Evolutionary conservation across 768 basidiomycete genomes (phyloP).

Genomic region (Rhizopogon rudus): DNA sequence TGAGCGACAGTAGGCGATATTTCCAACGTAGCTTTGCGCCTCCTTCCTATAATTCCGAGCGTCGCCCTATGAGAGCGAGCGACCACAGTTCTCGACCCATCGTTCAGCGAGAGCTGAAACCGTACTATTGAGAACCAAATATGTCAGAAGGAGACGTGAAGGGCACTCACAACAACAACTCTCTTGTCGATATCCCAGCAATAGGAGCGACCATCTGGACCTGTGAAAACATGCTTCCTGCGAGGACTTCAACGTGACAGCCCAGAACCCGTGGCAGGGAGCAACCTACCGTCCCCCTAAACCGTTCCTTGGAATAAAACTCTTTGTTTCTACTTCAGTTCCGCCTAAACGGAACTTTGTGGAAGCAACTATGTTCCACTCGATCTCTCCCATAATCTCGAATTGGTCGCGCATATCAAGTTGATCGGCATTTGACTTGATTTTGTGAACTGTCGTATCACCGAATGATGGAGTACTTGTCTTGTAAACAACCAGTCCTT

Average conservation of each 20-base stretch:
- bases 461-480: constrained; percentile 17
- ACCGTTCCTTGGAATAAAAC: constrained; percentile 20
- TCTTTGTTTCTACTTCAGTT: constrained; percentile 17
- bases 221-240: background rate
- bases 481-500: constrained; percentile 24
- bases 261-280: background rate
- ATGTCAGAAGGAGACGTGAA: background rate
- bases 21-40: constrained; percentile 5
- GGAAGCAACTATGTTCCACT: constrained; percentile 26
- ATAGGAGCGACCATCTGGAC: constrained; percentile 1
- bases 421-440: constrained; percentile 2
- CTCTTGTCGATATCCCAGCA: background rate
- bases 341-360: constrained; percentile 22
- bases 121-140: background rate
- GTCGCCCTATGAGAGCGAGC: constrained; percentile 13
- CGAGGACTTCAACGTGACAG: background rate
- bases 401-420: constrained; percentile 25
- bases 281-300: constrained; percentile 17
- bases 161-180: background rate
- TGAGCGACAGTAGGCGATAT: constrained; percentile 5
- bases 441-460: constrained; percentile 21
- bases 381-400: constrained; percentile 27
- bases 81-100: constrained; percentile 9
- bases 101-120: constrained; percentile 10
- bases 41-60: constrained; percentile 2